Conservation (phyloP, 148 eudicot species). For the Spergularia marina region DNA sequence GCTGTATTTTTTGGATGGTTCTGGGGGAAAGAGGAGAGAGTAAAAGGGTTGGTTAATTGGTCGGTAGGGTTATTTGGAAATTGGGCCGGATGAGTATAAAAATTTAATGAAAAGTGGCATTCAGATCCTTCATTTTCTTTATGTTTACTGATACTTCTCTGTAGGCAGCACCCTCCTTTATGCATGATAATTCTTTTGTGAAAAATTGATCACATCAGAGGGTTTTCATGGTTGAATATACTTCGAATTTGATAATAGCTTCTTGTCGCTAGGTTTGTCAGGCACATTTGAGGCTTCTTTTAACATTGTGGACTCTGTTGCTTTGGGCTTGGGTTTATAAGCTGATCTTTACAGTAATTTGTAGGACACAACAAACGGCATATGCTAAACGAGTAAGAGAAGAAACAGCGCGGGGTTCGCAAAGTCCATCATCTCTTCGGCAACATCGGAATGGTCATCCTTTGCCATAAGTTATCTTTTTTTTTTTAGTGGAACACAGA, state of each 20-base stretch:
- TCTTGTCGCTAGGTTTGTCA: not conserved
- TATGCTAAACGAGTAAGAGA: conserved; percentile 43
- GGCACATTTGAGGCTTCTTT: not conserved
- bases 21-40: no score
- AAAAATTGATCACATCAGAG: no score
- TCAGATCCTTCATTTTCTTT: no score
- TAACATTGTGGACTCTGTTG: not conserved
- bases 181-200: no score
- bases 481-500: not conserved
- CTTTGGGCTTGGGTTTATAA: not conserved
- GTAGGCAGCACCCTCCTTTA: no score
- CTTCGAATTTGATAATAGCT: not conserved
- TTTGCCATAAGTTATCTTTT: conserved; percentile 10
- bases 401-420: conserved; percentile 29
- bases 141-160: no score
- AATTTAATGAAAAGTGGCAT: no score
- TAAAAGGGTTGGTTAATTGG: no score
- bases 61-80: no score
- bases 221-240: not conserved
- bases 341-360: conserved; percentile 2
- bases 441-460: conserved; percentile 42
- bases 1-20: no score
- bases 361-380: conserved; percentile 38
- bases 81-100: no score
- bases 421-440: conserved; percentile 27